Evolutionary conservation across 441 rosid genomes (phyloP).

Genomic region (Oxalis stricta): DNA sequence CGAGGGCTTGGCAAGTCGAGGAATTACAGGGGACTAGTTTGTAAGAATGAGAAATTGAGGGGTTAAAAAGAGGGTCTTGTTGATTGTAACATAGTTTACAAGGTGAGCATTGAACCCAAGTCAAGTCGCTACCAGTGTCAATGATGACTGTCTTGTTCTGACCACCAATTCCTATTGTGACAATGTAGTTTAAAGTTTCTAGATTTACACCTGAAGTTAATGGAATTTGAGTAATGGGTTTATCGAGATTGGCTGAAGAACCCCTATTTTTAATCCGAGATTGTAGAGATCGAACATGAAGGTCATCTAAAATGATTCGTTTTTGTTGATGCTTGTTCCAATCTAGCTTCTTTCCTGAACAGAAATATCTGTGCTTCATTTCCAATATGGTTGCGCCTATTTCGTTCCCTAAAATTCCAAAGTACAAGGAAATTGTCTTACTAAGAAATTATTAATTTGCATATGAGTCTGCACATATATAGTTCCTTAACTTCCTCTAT

Average conservation of each 20-base stretch:
- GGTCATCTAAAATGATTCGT: conserved; percentile 38
- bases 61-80: conserved; percentile 56
- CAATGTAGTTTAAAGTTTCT: conserved; percentile 68
- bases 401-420: conserved; percentile 26
- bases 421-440: neutral
- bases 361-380: conserved; percentile 54
- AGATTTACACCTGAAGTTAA: conserved; percentile 49
- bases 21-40: conserved; percentile 44
- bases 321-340: conserved; percentile 46
- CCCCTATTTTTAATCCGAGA: conserved; percentile 23
- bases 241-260: conserved; percentile 14
- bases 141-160: conserved; percentile 52
- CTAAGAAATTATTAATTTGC: neutral
- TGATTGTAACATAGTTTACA: conserved; percentile 65
- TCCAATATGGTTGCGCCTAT: conserved; percentile 57
- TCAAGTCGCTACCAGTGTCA: conserved; percentile 91
- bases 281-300: conserved; percentile 40
- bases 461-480: too few species aligned
- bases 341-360: conserved; percentile 31
- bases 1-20: conserved; percentile 47
- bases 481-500: too few species aligned
- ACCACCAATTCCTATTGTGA: conserved; percentile 44
- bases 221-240: conserved; percentile 32
- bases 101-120: conserved; percentile 93
- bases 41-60: conserved; percentile 55